phyloP scores from a whole-genome alignment of 352 stramenopile species.

The Blastocystis hominis region DNA sequence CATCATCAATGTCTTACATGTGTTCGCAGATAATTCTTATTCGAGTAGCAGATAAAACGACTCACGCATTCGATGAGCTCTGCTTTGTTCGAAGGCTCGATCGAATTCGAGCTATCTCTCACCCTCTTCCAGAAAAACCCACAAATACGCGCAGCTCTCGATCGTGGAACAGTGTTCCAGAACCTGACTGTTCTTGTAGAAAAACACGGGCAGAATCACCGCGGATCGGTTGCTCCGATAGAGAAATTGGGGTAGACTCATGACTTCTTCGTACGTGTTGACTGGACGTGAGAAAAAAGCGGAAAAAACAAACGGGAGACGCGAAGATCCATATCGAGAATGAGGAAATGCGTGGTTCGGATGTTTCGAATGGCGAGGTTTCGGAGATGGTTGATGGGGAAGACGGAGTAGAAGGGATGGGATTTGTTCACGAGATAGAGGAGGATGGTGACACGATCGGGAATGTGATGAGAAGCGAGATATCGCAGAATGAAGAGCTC shows the following conservation, averaged over 20 bases:
- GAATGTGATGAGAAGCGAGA: not conserved
- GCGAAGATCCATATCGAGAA: conserved; percentile 49
- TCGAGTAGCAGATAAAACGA: not conserved
- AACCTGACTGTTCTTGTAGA: not conserved
- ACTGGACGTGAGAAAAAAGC: not conserved
- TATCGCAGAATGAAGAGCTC: not conserved
- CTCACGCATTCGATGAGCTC: conserved; percentile 32
- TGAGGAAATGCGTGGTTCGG: conserved; percentile 40
- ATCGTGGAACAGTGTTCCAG: not conserved
- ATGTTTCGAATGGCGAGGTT: conserved; percentile 41
- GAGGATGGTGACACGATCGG: not conserved
- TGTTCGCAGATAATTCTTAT: not conserved
- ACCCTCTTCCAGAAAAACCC: not conserved
- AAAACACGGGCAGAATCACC: conserved; percentile 40
- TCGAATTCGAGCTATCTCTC: not conserved
- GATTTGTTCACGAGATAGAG: not conserved
- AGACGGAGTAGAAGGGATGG: not conserved
- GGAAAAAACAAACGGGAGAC: not conserved
- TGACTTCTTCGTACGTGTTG: conserved; percentile 11
- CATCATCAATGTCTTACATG: not conserved
- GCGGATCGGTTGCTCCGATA: not conserved
- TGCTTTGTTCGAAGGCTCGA: conserved; percentile 14
- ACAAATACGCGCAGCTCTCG: conserved; percentile 28
- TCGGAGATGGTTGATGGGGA: conserved; percentile 31
- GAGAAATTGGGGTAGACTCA: not conserved